Evolutionary conservation across 306 rosid species (phyloP).

Genomic region (Vigna trinervia): DNA sequence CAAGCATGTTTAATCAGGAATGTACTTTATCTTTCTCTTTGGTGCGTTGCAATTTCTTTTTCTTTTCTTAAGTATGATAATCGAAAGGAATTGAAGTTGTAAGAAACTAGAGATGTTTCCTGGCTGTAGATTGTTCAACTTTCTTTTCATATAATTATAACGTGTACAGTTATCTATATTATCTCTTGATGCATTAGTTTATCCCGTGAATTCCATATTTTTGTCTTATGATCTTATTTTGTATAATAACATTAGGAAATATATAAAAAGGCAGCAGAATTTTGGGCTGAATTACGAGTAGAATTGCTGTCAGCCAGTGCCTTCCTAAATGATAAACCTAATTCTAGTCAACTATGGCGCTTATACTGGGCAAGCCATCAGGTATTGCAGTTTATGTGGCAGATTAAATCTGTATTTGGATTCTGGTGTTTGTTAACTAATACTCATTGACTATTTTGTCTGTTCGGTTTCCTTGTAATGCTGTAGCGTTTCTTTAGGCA

Average conservation of each 20-base stretch:
- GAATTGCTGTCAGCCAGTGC: constrained; percentile 83
- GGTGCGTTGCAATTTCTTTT: constrained; percentile 16
- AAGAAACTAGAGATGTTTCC: constrained; percentile 25
- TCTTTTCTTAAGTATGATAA: background rate
- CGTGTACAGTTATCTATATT: constrained; percentile 10
- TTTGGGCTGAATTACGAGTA: constrained; percentile 91
- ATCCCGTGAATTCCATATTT: constrained; percentile 27
- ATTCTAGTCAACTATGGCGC: constrained; percentile 91
- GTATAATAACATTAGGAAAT: constrained; percentile 62
- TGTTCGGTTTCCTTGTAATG: constrained; percentile 43
- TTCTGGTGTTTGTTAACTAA: background rate
- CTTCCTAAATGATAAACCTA: constrained; percentile 75
- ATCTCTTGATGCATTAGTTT: background rate
- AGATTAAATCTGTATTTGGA: constrained; percentile 21
- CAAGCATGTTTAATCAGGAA: constrained; percentile 11
- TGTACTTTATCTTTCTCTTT: constrained; percentile 19
- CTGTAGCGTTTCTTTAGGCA: constrained; percentile 98
- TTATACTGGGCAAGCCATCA: constrained; percentile 99
- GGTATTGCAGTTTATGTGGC: constrained; percentile 53
- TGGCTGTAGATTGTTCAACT: constrained; percentile 32
- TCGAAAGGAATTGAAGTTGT: constrained; percentile 30
- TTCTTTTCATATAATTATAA: constrained; percentile 23
- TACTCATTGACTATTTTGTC: constrained; percentile 35
- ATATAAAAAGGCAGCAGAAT: constrained; percentile 88
- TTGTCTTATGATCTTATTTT: constrained; percentile 16